Percentiles rank a stretch among this genome's conserved stretches.
phyloP scores from a whole-genome alignment of 441 rosid species.

The Hura crepitans region DNA sequence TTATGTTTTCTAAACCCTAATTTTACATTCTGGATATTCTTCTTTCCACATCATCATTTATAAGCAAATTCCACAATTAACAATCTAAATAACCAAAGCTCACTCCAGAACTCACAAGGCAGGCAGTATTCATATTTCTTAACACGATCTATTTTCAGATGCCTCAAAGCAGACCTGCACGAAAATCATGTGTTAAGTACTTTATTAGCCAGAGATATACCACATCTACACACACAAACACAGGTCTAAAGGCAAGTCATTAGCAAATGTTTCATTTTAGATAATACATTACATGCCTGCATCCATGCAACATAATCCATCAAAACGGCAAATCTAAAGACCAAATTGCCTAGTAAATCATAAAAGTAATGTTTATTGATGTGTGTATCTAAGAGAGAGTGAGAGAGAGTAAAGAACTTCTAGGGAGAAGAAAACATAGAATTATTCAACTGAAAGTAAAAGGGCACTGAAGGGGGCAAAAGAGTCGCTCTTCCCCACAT shows the following conservation, averaged over 20 bases:
- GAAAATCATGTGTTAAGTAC: constrained; percentile 19
- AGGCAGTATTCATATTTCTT: constrained; percentile 89
- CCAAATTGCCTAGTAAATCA: no score
- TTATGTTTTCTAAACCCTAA: neutral
- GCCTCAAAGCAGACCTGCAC: constrained; percentile 85
- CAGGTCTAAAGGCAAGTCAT: neutral
- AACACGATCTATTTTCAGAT: constrained; percentile 75
- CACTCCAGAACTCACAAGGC: constrained; percentile 71
- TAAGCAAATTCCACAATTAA: neutral
- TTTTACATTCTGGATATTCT: neutral
- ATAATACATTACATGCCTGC: neutral
- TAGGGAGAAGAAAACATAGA: neutral
- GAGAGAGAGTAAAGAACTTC: neutral
- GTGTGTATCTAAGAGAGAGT: neutral
- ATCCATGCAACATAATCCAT: neutral
- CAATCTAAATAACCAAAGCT: constrained; percentile 15
- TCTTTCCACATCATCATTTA: neutral
- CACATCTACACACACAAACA: neutral
- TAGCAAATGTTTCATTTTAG: neutral
- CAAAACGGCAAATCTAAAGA: neutral
- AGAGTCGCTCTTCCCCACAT: neutral
- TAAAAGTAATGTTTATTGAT: neutral
- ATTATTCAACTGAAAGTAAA: neutral
- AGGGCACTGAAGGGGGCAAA: neutral
- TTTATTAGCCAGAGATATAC: constrained; percentile 1